Evolutionary conservation across 2,329 filamentous ascomycete species (phyloP).

Genomic region (Paecilomyces sp.): DNA sequence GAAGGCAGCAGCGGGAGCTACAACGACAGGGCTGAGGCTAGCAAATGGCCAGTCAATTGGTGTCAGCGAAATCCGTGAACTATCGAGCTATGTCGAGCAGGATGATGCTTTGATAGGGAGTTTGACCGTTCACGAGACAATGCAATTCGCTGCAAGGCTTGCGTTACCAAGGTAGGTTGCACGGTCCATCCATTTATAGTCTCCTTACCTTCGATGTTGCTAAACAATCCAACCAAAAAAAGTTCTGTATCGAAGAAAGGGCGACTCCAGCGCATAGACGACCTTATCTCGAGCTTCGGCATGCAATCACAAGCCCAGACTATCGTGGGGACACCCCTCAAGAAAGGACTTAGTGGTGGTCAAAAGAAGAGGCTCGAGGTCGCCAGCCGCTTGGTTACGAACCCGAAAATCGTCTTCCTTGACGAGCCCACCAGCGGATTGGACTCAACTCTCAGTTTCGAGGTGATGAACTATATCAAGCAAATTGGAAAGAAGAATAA

Average conservation of each 20-base stretch:
- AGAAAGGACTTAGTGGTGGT: conserved; percentile 76
- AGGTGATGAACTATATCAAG: conserved; percentile 69
- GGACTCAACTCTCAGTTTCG: conserved; percentile 68
- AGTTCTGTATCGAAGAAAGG: conserved; percentile 50
- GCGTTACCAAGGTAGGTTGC: conserved; percentile 45
- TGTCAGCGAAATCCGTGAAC: conserved; percentile 38
- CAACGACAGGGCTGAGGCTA: conserved; percentile 47
- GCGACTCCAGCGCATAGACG: conserved; percentile 55
- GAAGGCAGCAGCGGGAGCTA: conserved; percentile 46
- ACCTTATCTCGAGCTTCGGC: conserved; percentile 65
- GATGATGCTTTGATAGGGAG: conserved; percentile 78
- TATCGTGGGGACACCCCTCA: conserved; percentile 72
- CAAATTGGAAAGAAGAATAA: conserved; percentile 60
- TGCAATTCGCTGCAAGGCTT: conserved; percentile 69
- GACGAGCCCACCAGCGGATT: conserved; percentile 80
- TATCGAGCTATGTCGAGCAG: conserved; percentile 78
- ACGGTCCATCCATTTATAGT: not conserved
- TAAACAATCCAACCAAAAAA: conserved; percentile 3
- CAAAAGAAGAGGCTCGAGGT: conserved; percentile 77
- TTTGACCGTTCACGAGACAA: conserved; percentile 71
- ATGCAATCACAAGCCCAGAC: conserved; percentile 62
- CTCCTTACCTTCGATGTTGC: not conserved
- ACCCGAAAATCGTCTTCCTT: conserved; percentile 71
- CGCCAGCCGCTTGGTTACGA: conserved; percentile 73
- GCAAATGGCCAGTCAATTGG: conserved; percentile 52